Base-by-base conservation (phyloP, 225 moss, liverwort and hornwort genomes). In the Physcomitrellopsis africana region DNA sequence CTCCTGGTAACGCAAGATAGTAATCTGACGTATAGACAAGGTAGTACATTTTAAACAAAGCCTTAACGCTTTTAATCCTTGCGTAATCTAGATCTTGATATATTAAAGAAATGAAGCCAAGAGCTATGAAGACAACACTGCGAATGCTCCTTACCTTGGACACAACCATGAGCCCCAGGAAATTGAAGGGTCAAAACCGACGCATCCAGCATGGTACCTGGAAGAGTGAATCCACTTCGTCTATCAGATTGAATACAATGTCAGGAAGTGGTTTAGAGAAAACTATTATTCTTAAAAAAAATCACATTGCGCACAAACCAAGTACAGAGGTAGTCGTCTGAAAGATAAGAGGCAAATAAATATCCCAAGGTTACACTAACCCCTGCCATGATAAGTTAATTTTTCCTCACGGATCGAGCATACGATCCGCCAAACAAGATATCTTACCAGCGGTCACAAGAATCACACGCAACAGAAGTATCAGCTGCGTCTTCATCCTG, bases 171-270 rank as follows among this genome's bases (percentile, higher is more conserved):
- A 90, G 65, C 86, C 89, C 86, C 87, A 91, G 65, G 90, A 88
- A 79, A 91, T 82, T 51, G 92, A 85, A 59, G 94, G 91, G 79
- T 94, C 89, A 61, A 96, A 96, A 72, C 84, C 80, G 66, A 96
- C 94, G 72, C 96, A 96, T 69, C 91, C 94, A 65, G 94, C 96
- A 87, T 96, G 96, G 76, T 96, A 96, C 96, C 96, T 96, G 81
- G 37, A 87, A 72, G 27, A 77, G 67, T 24, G 69, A 67, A 79
- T 52, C 42, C 58, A 74, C 43, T 62, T 63, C 72, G 51, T 73
- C 45, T 59, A 76, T 69, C 53, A 58, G 69, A 71, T 51, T 16
- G 11, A 61, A 67, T 46, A 47, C 49, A 70, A 68, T 51, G 26
- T 60, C 70, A 59, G 59, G 51, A 43, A 14, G 51, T 18, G 43